Percentiles rank a stretch among this genome's conserved stretches.
These are phyloP conservation scores for Vitis rupestris DNA, from an alignment of 164 flowering plant genomes.

Conservation along the genomic window DNA sequence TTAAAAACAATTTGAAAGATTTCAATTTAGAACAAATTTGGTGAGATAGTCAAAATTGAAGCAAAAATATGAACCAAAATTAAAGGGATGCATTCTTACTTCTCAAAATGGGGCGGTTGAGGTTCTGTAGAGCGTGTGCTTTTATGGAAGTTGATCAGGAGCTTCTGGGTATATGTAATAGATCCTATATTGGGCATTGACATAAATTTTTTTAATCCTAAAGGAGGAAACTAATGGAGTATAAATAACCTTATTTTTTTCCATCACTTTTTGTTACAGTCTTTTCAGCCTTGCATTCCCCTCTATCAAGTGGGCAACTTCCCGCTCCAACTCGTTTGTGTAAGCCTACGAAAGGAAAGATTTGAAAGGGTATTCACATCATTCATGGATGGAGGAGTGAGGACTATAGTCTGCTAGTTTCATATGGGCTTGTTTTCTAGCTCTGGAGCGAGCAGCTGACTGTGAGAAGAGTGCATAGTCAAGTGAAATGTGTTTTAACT, in stretches of 20 bases:
- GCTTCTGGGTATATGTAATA: conserved; percentile 12
- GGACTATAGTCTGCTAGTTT: too few species aligned
- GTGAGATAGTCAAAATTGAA: background rate
- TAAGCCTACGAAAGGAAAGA: conserved; percentile 46
- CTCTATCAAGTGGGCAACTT: conserved; percentile 42
- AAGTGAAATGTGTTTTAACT: too few species aligned
- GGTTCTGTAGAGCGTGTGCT: too few species aligned
- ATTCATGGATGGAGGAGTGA: too few species aligned
- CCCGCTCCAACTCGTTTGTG: conserved; percentile 55
- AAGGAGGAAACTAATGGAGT: background rate
- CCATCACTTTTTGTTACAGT: conserved; percentile 19
- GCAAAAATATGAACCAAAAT: background rate
- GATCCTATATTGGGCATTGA: too few species aligned
- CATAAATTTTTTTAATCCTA: too few species aligned
- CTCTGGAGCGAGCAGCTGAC: conserved; percentile 71
- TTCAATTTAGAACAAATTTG: too few species aligned
- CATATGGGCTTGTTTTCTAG: conserved; percentile 43
- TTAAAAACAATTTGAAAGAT: too few species aligned
- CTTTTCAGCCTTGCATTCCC: conserved; percentile 62
- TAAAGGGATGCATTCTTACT: background rate
- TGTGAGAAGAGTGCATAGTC: too few species aligned
- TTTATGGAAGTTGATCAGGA: too few species aligned
- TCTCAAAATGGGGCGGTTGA: conserved; percentile 49
- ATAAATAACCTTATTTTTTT: too few species aligned
- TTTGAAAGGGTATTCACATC: too few species aligned